Base-by-base conservation (phyloP, 2,329 filamentous ascomycete species). In the Fonsecaea erecta region DNA sequence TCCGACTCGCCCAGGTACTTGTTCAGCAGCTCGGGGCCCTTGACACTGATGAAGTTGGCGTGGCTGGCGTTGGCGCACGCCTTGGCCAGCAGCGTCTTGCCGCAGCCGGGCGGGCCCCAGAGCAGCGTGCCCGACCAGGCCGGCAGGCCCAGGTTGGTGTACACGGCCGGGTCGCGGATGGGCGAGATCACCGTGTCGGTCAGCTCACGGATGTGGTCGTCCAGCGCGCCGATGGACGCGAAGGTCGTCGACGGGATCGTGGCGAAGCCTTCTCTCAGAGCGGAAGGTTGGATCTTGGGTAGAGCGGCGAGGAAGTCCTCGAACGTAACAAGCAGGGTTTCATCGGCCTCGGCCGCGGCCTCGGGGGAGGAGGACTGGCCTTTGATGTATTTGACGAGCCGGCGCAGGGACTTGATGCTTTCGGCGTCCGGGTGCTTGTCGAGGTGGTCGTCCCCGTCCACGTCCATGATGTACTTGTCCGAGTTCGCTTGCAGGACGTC, bases 1-100 rank as follows among this genome's bases (percentile, higher is more conserved):
- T 99, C 95, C 6, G 92, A 96, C 78, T 99, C 95, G 71, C 95
- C 95, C 9, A 99, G 93, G 75, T 94, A 99, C 78, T 98, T 99
- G 82, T 98, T 98, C 52, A 99, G 85, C 9, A 99, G 83, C 76
- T 99, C 95, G 0, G 95, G 95, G 0, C 95, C 95, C 78, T 97
- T 97, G 78, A 99, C 92, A 59, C 92, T 93, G 78, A 99, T 99
- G 81, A 99, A 99, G 78, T 97, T 98, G 54, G 95, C 95, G 76
- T 94, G 92, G 7, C 91, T 93, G 76, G 97, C 93, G 76, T 96
- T 96, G 62, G 95, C 95, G 3, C 97, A 93, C 2, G 95, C 95
- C 79, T 98, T 97, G 18, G 95, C 95, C 1, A 99, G 87, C 1
- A 99, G 85, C 0, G 95, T 99, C 77, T 99, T 99, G 72, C 95